Evolutionary conservation across 1,284 basidiomycete species (phyloP).

Genomic region (Rhizoctonia solani): DNA sequence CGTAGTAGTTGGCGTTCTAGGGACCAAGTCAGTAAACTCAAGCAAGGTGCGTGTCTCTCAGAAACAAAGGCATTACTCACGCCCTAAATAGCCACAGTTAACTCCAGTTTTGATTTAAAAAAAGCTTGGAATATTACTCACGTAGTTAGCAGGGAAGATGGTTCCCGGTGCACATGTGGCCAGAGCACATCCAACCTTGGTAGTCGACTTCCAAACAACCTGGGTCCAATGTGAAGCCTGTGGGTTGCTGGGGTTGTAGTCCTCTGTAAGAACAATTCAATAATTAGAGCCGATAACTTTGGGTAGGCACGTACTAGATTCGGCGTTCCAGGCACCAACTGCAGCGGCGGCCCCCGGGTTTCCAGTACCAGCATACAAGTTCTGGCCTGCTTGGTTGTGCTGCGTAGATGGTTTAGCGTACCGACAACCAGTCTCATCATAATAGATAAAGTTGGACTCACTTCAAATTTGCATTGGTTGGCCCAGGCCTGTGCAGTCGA

Average conservation of each 20-base stretch:
- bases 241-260: slow-evolving; percentile 44
- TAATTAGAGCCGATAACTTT: background rate
- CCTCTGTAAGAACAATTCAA: slow-evolving; percentile 38
- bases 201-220: slow-evolving; percentile 61
- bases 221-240: slow-evolving; percentile 54
- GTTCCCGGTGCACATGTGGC: slow-evolving; percentile 46
- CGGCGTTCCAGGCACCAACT: slow-evolving; percentile 29
- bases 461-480: slow-evolving; percentile 51
- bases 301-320: slow-evolving; percentile 16
- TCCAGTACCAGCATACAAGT: slow-evolving; percentile 59
- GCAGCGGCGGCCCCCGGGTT: slow-evolving; percentile 21
- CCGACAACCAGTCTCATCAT: background rate
- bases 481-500: slow-evolving; percentile 55
- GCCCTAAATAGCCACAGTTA: background rate
- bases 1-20: slow-evolving; percentile 3
- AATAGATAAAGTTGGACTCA: background rate
- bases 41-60: background rate
- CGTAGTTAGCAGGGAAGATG: slow-evolving; percentile 1
- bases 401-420: slow-evolving; percentile 34
- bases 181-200: slow-evolving; percentile 57
- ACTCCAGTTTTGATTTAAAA: background rate
- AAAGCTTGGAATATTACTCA: background rate
- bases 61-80: background rate
- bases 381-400: slow-evolving; percentile 60
- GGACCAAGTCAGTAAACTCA: background rate